phyloP scores from a whole-genome alignment of 805 yeast genomes.

The Candida pseudoglaebosa region DNA sequence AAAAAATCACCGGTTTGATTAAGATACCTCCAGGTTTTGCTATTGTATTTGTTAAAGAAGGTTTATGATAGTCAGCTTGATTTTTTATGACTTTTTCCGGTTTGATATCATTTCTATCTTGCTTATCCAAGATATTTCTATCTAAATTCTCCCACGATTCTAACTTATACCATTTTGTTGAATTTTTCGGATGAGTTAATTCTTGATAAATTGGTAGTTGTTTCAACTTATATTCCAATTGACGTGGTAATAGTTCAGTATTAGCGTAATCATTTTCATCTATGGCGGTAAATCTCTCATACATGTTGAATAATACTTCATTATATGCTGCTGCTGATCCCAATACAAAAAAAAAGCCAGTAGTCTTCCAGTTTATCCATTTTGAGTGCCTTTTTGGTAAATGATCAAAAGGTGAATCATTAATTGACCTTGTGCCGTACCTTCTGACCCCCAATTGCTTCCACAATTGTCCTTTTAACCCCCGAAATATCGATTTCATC shows the following conservation, averaged over 20 bases:
- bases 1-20: slow-evolving; percentile 66
- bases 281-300: slow-evolving; percentile 19
- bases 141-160: slow-evolving; percentile 44
- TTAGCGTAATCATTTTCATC: slow-evolving; percentile 13
- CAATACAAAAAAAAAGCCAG: slow-evolving; percentile 15
- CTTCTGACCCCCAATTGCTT: slow-evolving; percentile 7
- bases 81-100: slow-evolving; percentile 7
- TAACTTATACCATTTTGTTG: slow-evolving; percentile 43
- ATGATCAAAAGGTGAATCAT: slow-evolving; percentile 31
- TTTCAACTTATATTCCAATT: slow-evolving; percentile 46
- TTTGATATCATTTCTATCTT: slow-evolving; percentile 9
- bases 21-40: slow-evolving; percentile 76
- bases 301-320: slow-evolving; percentile 22
- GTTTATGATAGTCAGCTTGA: slow-evolving; percentile 15
- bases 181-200: slow-evolving; percentile 41
- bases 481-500: background rate
- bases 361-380: slow-evolving; percentile 29
- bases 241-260: slow-evolving; percentile 23
- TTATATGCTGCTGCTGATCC: slow-evolving; percentile 25
- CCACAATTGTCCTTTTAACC: too few relatives aligned
- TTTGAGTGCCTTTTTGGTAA: slow-evolving; percentile 19
- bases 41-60: slow-evolving; percentile 42
- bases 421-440: slow-evolving; percentile 24
- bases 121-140: slow-evolving; percentile 29
- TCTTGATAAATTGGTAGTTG: slow-evolving; percentile 49